Percentiles rank a stretch among this genome's conserved stretches.
phyloP scores from a whole-genome alignment of 441 rosid genomes.

The Raphanus hybrid region DNA sequence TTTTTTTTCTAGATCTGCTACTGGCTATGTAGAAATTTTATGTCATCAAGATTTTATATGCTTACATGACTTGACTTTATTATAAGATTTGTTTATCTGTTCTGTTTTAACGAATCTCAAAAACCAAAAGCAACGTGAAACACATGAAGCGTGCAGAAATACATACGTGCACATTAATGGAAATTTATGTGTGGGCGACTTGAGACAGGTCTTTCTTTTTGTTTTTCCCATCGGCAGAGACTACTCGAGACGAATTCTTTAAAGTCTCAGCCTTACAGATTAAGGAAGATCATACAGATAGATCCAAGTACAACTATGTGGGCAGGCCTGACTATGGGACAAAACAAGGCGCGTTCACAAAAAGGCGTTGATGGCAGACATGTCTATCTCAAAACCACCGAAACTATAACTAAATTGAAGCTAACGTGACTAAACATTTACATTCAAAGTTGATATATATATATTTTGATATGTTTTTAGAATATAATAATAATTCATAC shows the following conservation, averaged over 20 bases:
- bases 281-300: slow-evolving; percentile 10
- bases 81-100: not conserved
- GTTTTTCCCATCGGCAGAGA: not conserved
- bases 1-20: too few relatives aligned
- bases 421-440: too few relatives aligned
- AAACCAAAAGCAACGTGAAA: not conserved
- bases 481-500: too few relatives aligned
- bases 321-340: too few relatives aligned
- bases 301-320: not conserved
- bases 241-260: not conserved
- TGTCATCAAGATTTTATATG: not conserved
- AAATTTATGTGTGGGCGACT: not conserved
- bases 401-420: too few relatives aligned
- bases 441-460: too few relatives aligned
- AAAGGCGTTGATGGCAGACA: not conserved
- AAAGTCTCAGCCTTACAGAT: not conserved
- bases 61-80: not conserved
- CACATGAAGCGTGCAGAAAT: not conserved
- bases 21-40: too few relatives aligned
- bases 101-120: not conserved
- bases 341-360: not conserved
- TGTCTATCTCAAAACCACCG: too few relatives aligned
- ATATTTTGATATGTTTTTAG: too few relatives aligned
- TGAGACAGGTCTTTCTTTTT: not conserved
- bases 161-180: not conserved